Base-by-base conservation (phyloP, 2,329 filamentous ascomycete genomes). In the Aspergillus terreus region DNA sequence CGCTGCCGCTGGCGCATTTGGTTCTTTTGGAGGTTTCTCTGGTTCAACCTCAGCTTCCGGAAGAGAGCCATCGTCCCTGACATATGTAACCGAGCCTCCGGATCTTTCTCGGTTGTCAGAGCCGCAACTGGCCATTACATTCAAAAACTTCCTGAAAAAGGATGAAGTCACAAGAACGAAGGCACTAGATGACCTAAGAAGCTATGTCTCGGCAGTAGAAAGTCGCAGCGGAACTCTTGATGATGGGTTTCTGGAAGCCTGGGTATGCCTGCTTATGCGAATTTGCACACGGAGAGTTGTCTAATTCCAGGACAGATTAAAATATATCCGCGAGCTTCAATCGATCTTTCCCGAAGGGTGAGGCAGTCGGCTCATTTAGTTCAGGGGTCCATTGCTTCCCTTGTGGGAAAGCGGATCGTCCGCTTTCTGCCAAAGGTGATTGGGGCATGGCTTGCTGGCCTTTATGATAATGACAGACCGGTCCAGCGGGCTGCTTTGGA, bases 91-190 rank as follows among this genome's bases (percentile, higher is more conserved):
- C 48, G 91, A 95, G 63, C 89, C 90, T 9, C 88, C 89, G 44
- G 87, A 96, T 63, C 83, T 96, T 59, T 84, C 85, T 32, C 76
- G 76, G 41, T 84, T 99, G 53, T 87, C 85, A 42, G 86, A 96
- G 61, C 81, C 91, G 6, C 88, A 94, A 64, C 78, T 92, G 35
- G 84, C 92, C 35, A 91, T 97, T 12, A 84, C 86, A n/a, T 90
- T 96, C 75, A 95, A 96, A 72, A 96, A 95, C 61, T 74, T 96
- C 3, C 80, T 86, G 46, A 99, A 97, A 75, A 95, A 94, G 72
- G 92, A 96, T 74, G 87, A 86, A 63, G 95, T 85, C 10, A 99
- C 94, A 35, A 95, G 96, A 68, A 81, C 87, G 6, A 96, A 92
- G 69, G 92, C 90, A 0, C 76, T 99, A 25, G 92, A 97, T 62